Evolutionary conservation across 1,284 basidiomycete genomes (phyloP).

Genomic region (Coniferiporia weirii): DNA sequence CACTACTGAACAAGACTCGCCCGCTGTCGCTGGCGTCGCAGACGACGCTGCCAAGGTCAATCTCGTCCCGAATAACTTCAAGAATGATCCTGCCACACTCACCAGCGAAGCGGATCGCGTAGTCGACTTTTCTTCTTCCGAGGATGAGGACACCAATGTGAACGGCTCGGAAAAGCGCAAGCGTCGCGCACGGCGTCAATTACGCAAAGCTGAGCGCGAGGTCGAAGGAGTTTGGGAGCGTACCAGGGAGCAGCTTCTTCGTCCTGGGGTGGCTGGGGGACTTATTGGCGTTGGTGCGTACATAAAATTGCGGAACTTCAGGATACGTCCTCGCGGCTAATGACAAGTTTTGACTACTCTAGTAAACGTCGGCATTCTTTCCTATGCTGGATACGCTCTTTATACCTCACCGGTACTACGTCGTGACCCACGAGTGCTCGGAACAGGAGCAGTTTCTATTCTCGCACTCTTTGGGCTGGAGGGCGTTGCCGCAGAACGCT

Average conservation of each 20-base stretch:
- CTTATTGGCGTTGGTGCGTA: conserved; percentile 48
- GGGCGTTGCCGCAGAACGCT: conserved; percentile 60
- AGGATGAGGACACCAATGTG: conserved; percentile 16
- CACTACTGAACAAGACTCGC: conserved; percentile 40
- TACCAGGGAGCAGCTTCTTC: conserved; percentile 56
- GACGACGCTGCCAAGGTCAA: conserved; percentile 53
- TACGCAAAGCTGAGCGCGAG: conserved; percentile 50
- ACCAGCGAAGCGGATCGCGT: conserved; percentile 30
- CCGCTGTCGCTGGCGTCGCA: conserved; percentile 34
- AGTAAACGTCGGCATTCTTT: conserved; percentile 74
- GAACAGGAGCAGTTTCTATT: conserved; percentile 47
- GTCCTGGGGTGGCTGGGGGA: conserved; percentile 69
- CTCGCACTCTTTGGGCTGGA: conserved; percentile 57
- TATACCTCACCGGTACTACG: conserved; percentile 64
- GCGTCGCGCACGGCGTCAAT: conserved; percentile 25
- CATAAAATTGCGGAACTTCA: background rate
- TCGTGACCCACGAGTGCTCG: conserved; percentile 52
- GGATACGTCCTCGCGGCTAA: background rate
- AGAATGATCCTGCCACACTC: conserved; percentile 39
- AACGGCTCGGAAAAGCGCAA: conserved; percentile 11
- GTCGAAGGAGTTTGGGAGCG: conserved; percentile 49
- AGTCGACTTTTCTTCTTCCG: conserved; percentile 17
- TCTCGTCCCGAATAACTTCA: conserved; percentile 46
- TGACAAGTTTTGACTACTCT: background rate
- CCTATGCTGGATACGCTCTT: conserved; percentile 56